These are phyloP conservation scores for Phytophthora sansomeana DNA, from an alignment of 352 stramenopile genomes.

Conservation along the genomic window DNA sequence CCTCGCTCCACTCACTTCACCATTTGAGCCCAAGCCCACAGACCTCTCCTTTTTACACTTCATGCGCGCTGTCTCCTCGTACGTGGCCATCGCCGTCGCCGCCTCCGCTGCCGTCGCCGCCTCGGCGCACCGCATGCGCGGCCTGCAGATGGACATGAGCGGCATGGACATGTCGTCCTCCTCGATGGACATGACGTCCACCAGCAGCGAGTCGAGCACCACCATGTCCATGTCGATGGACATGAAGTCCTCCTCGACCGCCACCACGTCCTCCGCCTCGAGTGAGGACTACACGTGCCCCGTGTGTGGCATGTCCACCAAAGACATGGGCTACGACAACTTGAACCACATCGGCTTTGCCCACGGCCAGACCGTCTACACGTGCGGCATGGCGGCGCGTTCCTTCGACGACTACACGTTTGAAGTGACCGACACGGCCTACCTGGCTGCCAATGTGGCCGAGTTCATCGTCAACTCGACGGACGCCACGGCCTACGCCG, in stretches of 20 bases:
- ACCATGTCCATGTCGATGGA: conserved; percentile 29
- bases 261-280: conserved; percentile 19
- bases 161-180: conserved; percentile 31
- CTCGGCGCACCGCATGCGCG: conserved; percentile 32
- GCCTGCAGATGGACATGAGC: conserved; percentile 38
- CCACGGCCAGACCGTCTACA: conserved; percentile 75
- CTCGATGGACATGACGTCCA: conserved; percentile 34
- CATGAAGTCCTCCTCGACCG: conserved; percentile 13
- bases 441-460: conserved; percentile 75
- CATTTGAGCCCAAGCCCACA: conserved; percentile 29
- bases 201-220: conserved; percentile 9
- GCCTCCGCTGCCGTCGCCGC: conserved; percentile 14
- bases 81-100: conserved; percentile 14
- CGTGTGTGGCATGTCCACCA: conserved; percentile 77
- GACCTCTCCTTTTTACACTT: neutral
- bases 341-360: conserved; percentile 66
- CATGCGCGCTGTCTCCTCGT: conserved; percentile 27
- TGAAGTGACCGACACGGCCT: conserved; percentile 69
- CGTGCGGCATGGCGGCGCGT: conserved; percentile 76
- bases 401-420: conserved; percentile 62
- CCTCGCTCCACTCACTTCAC: conserved; percentile 26
- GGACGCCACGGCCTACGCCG: conserved; percentile 33
- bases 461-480: conserved; percentile 55
- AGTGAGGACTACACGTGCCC: conserved; percentile 59
- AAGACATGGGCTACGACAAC: conserved; percentile 62